Conservation (phyloP, 2,329 filamentous ascomycete species). For the Phymatotrichopsis omnivora region DNA sequence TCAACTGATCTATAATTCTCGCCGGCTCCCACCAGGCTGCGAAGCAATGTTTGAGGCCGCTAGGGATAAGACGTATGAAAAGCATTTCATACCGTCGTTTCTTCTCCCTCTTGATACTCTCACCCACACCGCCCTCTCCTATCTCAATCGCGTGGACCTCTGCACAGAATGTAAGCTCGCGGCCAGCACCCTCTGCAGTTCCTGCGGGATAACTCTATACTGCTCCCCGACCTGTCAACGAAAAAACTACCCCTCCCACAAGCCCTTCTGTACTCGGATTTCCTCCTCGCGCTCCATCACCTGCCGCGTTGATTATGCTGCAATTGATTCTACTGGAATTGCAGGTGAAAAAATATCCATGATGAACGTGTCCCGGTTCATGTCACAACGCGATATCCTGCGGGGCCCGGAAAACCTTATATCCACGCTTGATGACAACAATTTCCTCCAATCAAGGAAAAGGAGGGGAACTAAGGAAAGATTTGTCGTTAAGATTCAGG, state of each 20-base stretch:
- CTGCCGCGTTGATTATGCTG: neutral
- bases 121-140: neutral
- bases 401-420: neutral
- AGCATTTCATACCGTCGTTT: slow-evolving; percentile 12
- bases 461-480: slow-evolving; percentile 1
- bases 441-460: slow-evolving; percentile 1
- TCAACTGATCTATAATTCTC: slow-evolving; percentile 14
- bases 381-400: slow-evolving; percentile 5
- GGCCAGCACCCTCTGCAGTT: neutral
- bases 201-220: slow-evolving; percentile 8
- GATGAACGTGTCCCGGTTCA: neutral
- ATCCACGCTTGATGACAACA: neutral
- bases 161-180: slow-evolving; percentile 1
- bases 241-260: neutral
- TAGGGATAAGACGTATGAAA: slow-evolving; percentile 2
- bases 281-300: neutral
- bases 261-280: slow-evolving; percentile 1
- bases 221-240: slow-evolving; percentile 13
- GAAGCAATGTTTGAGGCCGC: slow-evolving; percentile 4
- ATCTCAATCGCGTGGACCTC: slow-evolving; percentile 3
- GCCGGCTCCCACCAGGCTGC: slow-evolving; percentile 13
- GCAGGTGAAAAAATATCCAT: neutral
- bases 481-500: slow-evolving; percentile 15
- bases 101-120: slow-evolving; percentile 9
- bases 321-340: too few relatives aligned